phyloP scores from a whole-genome alignment of 495 filamentous ascomycete genomes.

The Neurospora terricola region DNA sequence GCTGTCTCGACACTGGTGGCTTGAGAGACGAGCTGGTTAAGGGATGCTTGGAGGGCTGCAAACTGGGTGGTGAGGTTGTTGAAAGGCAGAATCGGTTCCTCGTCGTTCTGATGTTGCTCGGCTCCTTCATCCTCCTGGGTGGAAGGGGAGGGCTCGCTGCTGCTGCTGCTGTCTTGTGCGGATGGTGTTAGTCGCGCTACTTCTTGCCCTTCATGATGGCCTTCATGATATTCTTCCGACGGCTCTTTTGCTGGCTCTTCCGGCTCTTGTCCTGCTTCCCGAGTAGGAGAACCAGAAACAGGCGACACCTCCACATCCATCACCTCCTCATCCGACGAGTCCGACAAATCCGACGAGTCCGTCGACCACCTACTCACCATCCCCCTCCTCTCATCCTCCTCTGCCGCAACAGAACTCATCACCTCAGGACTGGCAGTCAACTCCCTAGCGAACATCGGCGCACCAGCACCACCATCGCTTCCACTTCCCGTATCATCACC shows the following conservation, averaged over 20 bases:
- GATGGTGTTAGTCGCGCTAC: too few relatives aligned
- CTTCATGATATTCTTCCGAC: neutral
- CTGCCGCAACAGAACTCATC: neutral
- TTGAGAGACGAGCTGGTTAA: neutral
- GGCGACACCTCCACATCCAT: neutral
- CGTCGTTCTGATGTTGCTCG: neutral
- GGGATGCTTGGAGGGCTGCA: accelerated
- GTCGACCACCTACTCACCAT: neutral
- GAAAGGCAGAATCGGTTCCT: accelerated
- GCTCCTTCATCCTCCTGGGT: neutral
- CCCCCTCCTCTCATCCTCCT: neutral
- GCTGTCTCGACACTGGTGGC: neutral
- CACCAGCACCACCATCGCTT: too few relatives aligned
- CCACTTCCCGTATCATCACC: too few relatives aligned
- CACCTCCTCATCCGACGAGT: neutral
- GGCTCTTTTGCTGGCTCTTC: neutral
- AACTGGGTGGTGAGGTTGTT: neutral
- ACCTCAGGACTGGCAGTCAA: neutral
- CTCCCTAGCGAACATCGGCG: neutral
- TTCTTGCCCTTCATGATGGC: accelerated
- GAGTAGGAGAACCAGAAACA: neutral
- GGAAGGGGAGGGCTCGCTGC: neutral
- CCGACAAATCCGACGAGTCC: neutral
- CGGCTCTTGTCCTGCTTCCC: neutral
- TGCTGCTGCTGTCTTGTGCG: neutral